Evolutionary conservation across 2,329 filamentous ascomycete genomes (phyloP).

Genomic region (Aspergillus calidoustus): DNA sequence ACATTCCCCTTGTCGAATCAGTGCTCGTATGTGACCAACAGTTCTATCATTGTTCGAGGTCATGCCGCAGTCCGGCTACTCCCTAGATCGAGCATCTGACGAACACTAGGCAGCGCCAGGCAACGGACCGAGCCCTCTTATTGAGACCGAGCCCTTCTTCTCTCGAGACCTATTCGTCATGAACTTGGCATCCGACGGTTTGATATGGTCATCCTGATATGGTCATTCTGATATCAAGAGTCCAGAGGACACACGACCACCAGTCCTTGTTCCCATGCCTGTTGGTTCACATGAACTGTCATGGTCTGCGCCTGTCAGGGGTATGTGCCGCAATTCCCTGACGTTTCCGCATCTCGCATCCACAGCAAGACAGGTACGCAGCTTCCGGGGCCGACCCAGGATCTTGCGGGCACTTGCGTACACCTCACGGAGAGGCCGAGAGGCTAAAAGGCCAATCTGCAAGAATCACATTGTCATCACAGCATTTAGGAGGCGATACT

Average conservation of each 20-base stretch:
- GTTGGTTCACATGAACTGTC: conserved; percentile 14
- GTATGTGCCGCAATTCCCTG: conserved; percentile 20
- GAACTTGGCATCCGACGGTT: conserved; percentile 14
- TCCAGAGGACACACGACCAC: conserved; percentile 5
- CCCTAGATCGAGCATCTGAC: conserved; percentile 28
- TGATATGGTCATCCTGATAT: conserved; percentile 17
- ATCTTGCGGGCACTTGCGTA: conserved; percentile 3
- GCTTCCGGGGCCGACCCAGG: conserved; percentile 19
- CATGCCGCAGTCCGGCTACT: conserved; percentile 26
- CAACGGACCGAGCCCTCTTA: conserved; percentile 13
- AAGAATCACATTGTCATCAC: conserved; percentile 30
- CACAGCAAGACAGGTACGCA: conserved; percentile 15
- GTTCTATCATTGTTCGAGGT: conserved; percentile 20
- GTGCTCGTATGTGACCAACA: conserved; percentile 26
- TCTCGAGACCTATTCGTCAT: conserved; percentile 18
- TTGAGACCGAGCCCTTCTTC: conserved; percentile 16
- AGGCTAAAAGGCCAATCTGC: conserved; percentile 25
- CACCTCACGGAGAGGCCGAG: conserved; percentile 9
- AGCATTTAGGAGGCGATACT: conserved; percentile 18
- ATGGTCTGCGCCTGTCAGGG: conserved; percentile 24
- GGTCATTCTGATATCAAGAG: conserved; percentile 22
- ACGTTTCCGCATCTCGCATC: conserved; percentile 22
- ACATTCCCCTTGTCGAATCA: conserved; percentile 30
- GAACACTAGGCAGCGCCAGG: conserved; percentile 24
- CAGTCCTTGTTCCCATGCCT: conserved; percentile 9